A percentile compares a stretch with the other conserved stretches of the same genome.
These are phyloP conservation scores for Tetrapisispora nanseiensis DNA, from an alignment of 805 yeast genomes.

Conservation along the genomic window DNA sequence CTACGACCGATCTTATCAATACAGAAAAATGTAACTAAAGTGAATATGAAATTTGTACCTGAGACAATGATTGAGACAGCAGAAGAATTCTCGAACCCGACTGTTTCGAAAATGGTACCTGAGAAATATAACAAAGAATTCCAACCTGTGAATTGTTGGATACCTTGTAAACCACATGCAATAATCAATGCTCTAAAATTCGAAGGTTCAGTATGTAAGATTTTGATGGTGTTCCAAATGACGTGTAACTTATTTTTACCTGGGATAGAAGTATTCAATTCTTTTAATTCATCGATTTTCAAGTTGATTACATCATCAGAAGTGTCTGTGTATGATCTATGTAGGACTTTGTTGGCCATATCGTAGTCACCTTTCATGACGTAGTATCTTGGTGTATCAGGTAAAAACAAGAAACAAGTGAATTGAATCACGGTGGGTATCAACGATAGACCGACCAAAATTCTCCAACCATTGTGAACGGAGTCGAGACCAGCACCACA, in stretches of 20 bases:
- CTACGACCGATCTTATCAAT: slow-evolving; percentile 88
- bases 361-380: slow-evolving; percentile 59
- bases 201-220: slow-evolving; percentile 59
- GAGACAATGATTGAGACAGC: slow-evolving; percentile 91
- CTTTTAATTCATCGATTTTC: slow-evolving; percentile 57
- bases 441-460: slow-evolving; percentile 81
- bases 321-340: slow-evolving; percentile 52
- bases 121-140: slow-evolving; percentile 94
- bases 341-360: slow-evolving; percentile 57
- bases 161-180: slow-evolving; percentile 90
- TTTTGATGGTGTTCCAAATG: slow-evolving; percentile 50
- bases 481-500: slow-evolving; percentile 78
- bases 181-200: slow-evolving; percentile 83
- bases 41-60: slow-evolving; percentile 87
- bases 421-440: slow-evolving; percentile 79
- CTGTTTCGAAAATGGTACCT: slow-evolving; percentile 81
- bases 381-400: slow-evolving; percentile 91
- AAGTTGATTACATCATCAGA: slow-evolving; percentile 53
- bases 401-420: slow-evolving; percentile 69
- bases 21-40: slow-evolving; percentile 73
- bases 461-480: slow-evolving; percentile 83
- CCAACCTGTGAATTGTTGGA: slow-evolving; percentile 95
- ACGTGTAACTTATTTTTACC: slow-evolving; percentile 40
- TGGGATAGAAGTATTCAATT: slow-evolving; percentile 36
- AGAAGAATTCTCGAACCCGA: slow-evolving; percentile 83